Evolutionary conservation across 371 early-diverging fungal species (phyloP), one percentile per base, ranked within the genome.

Genomic region (Mortierella sp.): DNA sequence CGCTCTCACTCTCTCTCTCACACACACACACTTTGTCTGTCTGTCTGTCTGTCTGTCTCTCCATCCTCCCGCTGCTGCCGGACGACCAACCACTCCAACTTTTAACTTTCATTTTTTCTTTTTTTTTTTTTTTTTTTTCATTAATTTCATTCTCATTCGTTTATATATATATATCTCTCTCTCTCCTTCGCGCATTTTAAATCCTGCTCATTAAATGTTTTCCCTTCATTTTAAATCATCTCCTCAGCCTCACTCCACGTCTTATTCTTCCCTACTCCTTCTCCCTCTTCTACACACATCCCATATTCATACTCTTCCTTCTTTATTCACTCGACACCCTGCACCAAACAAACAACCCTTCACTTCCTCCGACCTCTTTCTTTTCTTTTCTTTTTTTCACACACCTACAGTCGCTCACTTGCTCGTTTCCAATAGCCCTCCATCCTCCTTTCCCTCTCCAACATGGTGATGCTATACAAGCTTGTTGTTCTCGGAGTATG

Each of bases 381-480:
- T 46, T n/a, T 57, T 46, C 61, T 7, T 16, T 23, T 29, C 50
- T 44, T 12, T 15, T 52, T 55, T n/a, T 11, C 18, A 37, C 48
- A 29, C 30, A 16, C 26, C 29, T 18, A 11, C 57, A 57, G 30
- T 37, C 57, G 26, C 18, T 50, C 18, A 45, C 63, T 55, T n/a
- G 45, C 45, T 26, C 47, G 57, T n/a, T 21, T 21, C 29, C 26
- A 45, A 28, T 50, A n/a, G n/a, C 37, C 37, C 3, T 37, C 9
- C 37, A 37, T 37, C 37, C 37, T 5, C 9, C 37, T 37, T 3
- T 9, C 37, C 37, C 37, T 28, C 62, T n/a, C n/a, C n/a, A n/a
- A n/a, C n/a, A 68, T 61, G 60, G 61, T 68, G 68, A 68, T 68
- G 66, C 66, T 66, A 58, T 66, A 66, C 60, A 66, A 66, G 60